phyloP scores from a whole-genome alignment of 1,284 basidiomycete species.

The Pulveroboletus ridleyi region DNA sequence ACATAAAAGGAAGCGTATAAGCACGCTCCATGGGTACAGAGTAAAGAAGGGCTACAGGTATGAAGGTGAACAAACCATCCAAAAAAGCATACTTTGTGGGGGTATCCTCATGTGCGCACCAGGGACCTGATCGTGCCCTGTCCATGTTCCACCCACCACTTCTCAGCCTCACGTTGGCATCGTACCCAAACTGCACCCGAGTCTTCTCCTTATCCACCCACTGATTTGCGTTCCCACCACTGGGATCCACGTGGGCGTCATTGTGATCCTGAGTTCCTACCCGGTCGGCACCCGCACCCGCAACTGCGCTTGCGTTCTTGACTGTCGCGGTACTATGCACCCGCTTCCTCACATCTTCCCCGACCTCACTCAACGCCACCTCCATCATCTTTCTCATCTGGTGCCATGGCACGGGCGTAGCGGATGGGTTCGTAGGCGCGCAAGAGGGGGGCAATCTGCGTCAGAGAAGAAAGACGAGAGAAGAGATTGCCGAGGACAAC shows the following conservation, averaged over 20 bases:
- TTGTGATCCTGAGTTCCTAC: not conserved
- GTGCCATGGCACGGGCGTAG: conserved; percentile 48
- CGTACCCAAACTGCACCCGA: conserved; percentile 51
- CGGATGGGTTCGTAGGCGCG: conserved; percentile 61
- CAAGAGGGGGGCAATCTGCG: conserved; percentile 53
- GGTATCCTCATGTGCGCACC: conserved; percentile 19
- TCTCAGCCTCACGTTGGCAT: conserved; percentile 53
- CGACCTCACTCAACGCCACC: conserved; percentile 38
- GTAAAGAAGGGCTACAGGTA: too few relatives aligned
- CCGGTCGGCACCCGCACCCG: not conserved
- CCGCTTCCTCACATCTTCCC: conserved; percentile 23
- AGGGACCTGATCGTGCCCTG: conserved; percentile 9
- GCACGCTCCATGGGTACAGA: too few relatives aligned
- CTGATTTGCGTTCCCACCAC: conserved; percentile 50
- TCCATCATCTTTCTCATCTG: conserved; percentile 58
- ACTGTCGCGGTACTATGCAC: conserved; percentile 18
- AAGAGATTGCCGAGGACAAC: conserved; percentile 67
- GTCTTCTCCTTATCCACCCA: conserved; percentile 59
- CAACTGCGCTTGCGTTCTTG: not conserved
- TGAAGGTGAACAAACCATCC: too few relatives aligned
- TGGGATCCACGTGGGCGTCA: not conserved
- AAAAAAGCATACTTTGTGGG: too few relatives aligned
- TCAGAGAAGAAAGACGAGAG: conserved; percentile 47
- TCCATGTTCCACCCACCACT: conserved; percentile 49
- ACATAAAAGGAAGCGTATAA: too few relatives aligned